Evolutionary conservation across 129 eudicot genomes (phyloP), one percentile per base, ranked within the genome.

Genomic region (Lactuca saligna): DNA sequence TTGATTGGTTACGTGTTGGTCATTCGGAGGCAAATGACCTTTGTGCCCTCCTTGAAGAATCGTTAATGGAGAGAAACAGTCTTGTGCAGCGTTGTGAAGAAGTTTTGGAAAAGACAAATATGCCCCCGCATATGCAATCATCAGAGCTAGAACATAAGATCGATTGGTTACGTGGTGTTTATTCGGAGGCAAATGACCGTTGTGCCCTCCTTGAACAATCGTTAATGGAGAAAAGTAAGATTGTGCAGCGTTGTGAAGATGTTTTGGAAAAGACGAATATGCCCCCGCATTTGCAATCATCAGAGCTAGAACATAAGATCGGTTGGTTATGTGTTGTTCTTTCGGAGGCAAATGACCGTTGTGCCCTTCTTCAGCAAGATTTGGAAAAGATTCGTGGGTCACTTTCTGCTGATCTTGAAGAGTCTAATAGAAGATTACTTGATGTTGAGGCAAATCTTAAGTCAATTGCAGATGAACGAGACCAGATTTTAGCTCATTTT

Each of bases 221-320:
- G 15, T 80, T 92, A 57, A 82, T 88, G 96, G 95, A 92, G 73
- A 78, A 95, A 78, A 92, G 88, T 79, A 86, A 77, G 50, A 85
- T 88, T 48, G 89, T 92, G 60, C 91, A 81, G 82, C 86, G 86
- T 31, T 92, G 87, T 91, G 98, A 92, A 65, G 98, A 83, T 62
- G 79, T 86, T 71, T 70, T 92, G 80, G 95, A 83, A 65, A 86
- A 81, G 75, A 76, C 89, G 51, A 82, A 81, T 68, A 84, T 87
- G 79, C 96, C 98, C 8, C 70, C 81, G 7, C 95, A 86, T 50
- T 71, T 88, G 63, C 83, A 91, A 48, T 92, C 95, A 6, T 60
- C 82, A 81, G 98, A 92, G 72, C 95, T 95, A 63, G 98, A 86
- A 71, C 91, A 89, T 81, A 86, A 86, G 84, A 86, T 92, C 58